Evolutionary conservation across 345 rosid species (phyloP), one percentile per base, ranked within the genome.

Genomic region (Moricandia arvensis): DNA sequence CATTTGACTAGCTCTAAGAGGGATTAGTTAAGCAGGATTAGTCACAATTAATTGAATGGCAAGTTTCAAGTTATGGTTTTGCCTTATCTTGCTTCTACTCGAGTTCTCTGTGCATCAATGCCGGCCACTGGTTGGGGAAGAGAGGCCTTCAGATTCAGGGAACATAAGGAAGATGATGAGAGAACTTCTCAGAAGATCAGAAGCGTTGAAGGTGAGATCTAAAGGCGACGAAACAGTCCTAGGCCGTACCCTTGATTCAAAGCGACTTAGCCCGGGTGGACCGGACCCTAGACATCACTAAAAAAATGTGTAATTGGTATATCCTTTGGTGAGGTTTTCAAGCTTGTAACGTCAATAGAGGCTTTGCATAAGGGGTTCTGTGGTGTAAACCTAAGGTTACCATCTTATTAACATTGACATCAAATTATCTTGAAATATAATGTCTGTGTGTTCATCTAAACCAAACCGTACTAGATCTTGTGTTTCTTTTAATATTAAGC

Each of bases 231-330:
- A 37, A 38, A 24, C 29, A 8, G 13, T 66, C 38, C 60, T 73
- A 60, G 55, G 55, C 33, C 26, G 47, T 49, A 60, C 35, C 31
- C 37, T 53, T 45, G 80, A 69, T 29, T 80, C 77, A 24, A 80
- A 80, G 80, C 80, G 83, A 55, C 69, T 80, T 16, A 80, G 83
- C 66, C 83, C 83, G 4, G 83, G 83, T 59, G 83, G 83, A 66
- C 83, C 83, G 8, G 83, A 80, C 71, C 83, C 83, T 26, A 80
- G 57, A 43, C 83, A 80, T 60, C 83, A 80, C 69, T 80, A 75
- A 73, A 75, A 73, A 13, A 0, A 0, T 18, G 72, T 66, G 59
- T 59, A 62, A 15, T 65, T 43, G 72, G 72, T 45, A 10, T 77
- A 57, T 43, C 37, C 12, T 38, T 70, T 4, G 66, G 45, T 58